Evolutionary conservation across 2,329 filamentous ascomycete species (phyloP).

Genomic region (Verticillium klebahnii): DNA sequence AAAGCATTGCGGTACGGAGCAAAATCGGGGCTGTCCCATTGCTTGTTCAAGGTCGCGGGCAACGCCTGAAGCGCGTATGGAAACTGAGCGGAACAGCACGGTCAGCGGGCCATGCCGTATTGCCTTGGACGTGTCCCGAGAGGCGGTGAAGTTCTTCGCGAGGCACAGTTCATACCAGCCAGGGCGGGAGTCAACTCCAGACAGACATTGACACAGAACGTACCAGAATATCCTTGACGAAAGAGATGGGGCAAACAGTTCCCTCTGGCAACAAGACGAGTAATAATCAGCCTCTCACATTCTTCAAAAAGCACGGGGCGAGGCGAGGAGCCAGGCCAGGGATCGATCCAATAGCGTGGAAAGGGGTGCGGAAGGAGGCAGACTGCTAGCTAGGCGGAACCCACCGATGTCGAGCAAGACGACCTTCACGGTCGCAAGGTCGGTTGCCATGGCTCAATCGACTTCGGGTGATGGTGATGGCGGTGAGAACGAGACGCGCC

Average conservation of each 20-base stretch:
- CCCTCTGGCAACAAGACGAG: conserved; percentile 53
- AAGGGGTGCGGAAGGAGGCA: conserved; percentile 6
- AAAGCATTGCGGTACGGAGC: conserved; percentile 66
- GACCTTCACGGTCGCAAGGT: conserved; percentile 32
- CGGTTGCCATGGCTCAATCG: conserved; percentile 12
- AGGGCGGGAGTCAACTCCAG: conserved; percentile 10
- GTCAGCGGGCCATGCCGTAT: background rate
- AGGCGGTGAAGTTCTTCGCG: background rate
- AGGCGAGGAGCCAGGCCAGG: background rate
- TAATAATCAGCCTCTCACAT: conserved; percentile 5
- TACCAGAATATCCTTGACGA: conserved; percentile 80
- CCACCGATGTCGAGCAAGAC: conserved; percentile 57
- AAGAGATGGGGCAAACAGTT: conserved; percentile 77
- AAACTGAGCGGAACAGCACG: conserved; percentile 47
- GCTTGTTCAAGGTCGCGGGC: conserved; percentile 54
- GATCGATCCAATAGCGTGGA: background rate
- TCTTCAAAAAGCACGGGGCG: background rate
- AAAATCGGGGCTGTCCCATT: conserved; percentile 66
- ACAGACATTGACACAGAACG: conserved; percentile 26
- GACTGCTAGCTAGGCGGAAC: conserved; percentile 14
- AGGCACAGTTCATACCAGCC: conserved; percentile 5
- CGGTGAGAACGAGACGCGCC: background rate
- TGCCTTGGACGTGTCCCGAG: background rate
- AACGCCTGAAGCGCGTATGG: conserved; percentile 70
- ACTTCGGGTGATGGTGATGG: background rate